Percentiles rank a stretch among this genome's conserved stretches.
Conservation (phyloP, 2,329 filamentous ascomycete genomes). For the Cadophora sp. region DNA sequence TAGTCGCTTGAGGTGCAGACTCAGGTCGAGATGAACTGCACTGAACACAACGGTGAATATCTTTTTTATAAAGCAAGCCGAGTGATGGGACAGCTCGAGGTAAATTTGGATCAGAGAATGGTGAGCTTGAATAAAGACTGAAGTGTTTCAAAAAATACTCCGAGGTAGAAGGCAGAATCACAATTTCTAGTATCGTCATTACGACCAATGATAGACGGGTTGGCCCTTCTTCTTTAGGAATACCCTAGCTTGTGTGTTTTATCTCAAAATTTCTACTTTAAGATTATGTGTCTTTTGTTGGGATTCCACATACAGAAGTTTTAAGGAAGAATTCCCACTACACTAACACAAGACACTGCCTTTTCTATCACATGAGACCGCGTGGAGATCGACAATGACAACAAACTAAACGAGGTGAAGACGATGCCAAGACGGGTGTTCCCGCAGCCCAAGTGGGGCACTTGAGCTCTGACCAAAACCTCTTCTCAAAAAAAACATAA, state of each 20-base stretch:
- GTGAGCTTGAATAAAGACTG: too few relatives aligned
- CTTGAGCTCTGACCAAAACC: constrained; percentile 15
- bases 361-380: background rate
- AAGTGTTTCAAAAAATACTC: too few relatives aligned
- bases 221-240: too few relatives aligned
- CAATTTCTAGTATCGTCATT: too few relatives aligned
- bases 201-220: too few relatives aligned
- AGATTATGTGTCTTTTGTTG: too few relatives aligned
- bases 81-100: background rate
- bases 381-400: background rate
- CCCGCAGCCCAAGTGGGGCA: constrained; percentile 10
- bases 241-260: too few relatives aligned
- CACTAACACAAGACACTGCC: background rate
- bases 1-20: background rate
- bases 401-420: background rate
- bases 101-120: background rate
- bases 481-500: constrained; percentile 18
- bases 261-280: too few relatives aligned
- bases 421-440: constrained; percentile 8
- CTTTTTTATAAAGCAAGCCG: too few relatives aligned
- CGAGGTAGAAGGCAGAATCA: too few relatives aligned
- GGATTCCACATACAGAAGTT: too few relatives aligned
- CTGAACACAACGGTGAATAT: background rate
- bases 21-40: background rate
- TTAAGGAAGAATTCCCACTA: too few relatives aligned